Conservation (phyloP, 768 basidiomycete genomes). For the Termitomyces sp. region DNA sequence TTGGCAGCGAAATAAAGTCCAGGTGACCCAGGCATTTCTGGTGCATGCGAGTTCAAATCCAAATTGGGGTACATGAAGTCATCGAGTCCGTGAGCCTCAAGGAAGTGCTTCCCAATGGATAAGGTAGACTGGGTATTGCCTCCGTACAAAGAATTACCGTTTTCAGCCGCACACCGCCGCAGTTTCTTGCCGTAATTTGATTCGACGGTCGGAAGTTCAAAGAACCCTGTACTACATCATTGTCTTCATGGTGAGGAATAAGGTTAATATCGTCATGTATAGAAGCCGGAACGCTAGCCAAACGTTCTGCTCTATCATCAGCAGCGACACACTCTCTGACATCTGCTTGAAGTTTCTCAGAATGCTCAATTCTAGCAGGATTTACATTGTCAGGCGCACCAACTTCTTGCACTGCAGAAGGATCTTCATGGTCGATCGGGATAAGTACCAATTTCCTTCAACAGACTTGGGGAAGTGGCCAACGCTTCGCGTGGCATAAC, state of each 20-base stretch:
- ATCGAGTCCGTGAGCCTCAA: constrained; percentile 19
- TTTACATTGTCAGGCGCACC: neutral
- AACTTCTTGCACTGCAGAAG: neutral
- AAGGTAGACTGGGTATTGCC: constrained; percentile 5
- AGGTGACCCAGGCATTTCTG: constrained; percentile 25
- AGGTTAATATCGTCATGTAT: neutral
- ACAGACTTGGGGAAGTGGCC: no score
- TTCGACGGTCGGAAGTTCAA: neutral
- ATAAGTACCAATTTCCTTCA: no score
- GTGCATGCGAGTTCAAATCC: constrained; percentile 21
- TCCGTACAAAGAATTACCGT: constrained; percentile 11
- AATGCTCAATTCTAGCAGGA: neutral
- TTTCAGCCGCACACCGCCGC: neutral
- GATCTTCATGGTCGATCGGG: no score
- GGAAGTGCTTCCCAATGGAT: constrained; percentile 12
- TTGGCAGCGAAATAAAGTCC: constrained; percentile 18
- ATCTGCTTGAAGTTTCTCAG: neutral
- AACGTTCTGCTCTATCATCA: neutral
- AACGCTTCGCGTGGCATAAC: no score
- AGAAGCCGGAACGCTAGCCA: neutral
- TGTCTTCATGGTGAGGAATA: neutral
- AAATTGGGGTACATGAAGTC: constrained; percentile 28
- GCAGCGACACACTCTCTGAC: neutral
- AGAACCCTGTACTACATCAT: neutral
- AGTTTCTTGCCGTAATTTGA: no score